phyloP scores from a whole-genome alignment of 306 rosid species.

The Oemleria cerasiformis region DNA sequence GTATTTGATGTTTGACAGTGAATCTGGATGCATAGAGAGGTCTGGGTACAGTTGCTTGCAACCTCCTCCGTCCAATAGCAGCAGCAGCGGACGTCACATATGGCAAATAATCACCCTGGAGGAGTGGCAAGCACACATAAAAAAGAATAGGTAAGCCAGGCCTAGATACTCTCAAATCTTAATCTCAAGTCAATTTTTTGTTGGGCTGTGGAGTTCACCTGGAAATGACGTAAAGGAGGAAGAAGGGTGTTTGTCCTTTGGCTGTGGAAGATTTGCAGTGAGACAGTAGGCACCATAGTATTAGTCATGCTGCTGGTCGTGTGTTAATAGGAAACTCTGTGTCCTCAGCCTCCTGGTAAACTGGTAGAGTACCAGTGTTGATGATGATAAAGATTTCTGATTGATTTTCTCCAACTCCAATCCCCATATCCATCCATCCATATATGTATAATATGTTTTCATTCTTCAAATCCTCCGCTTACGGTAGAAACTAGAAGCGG shows the following conservation, averaged over 20 bases:
- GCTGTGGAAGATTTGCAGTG: conserved; percentile 37
- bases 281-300: conserved; percentile 14
- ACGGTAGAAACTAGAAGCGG: neutral
- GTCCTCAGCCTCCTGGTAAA: neutral
- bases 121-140: neutral
- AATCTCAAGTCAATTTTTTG: neutral
- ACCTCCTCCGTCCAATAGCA: neutral
- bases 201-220: conserved; percentile 30
- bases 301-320: neutral
- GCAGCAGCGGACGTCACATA: neutral
- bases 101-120: conserved; percentile 4
- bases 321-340: neutral
- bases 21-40: conserved; percentile 34
- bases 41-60: conserved; percentile 20
- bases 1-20: conserved; percentile 25
- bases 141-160: neutral
- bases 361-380: no score
- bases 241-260: conserved; percentile 19
- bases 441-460: neutral
- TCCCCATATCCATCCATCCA: no score
- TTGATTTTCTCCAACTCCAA: no score
- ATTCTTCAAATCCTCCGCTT: neutral
- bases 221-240: conserved; percentile 34
- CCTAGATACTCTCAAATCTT: neutral
- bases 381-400: neutral